phyloP scores from a whole-genome alignment of 441 rosid genomes.

The Croton setiger region DNA sequence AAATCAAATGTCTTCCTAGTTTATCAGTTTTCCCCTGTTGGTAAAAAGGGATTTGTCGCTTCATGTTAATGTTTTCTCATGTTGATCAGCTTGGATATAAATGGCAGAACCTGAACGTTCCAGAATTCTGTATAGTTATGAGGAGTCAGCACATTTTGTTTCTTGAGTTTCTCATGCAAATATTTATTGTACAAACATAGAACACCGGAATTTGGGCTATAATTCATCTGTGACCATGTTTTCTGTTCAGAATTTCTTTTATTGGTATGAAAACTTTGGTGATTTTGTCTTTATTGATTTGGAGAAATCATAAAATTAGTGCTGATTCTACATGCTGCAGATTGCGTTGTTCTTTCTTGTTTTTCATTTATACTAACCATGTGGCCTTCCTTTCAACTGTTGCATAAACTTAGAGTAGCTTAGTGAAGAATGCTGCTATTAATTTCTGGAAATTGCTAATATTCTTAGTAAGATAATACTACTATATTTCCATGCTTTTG shows the following conservation, averaged over 20 bases:
- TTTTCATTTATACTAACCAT: neutral
- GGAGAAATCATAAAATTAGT: neutral
- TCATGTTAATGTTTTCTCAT: neutral
- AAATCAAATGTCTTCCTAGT: neutral
- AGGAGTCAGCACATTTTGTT: neutral
- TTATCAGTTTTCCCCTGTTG: neutral
- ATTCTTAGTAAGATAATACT: slow-evolving; percentile 15
- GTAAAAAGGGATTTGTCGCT: neutral
- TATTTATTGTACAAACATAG: neutral
- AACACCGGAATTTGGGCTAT: neutral
- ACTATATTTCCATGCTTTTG: slow-evolving; percentile 21
- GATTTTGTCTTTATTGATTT: neutral
- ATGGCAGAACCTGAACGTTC: neutral
- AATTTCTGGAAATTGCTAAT: slow-evolving; percentile 12
- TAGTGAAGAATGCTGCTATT: slow-evolving; percentile 9
- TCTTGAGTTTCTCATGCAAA: neutral
- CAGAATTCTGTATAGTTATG: neutral
- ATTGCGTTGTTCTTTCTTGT: neutral
- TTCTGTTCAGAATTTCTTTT: neutral
- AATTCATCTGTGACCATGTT: neutral
- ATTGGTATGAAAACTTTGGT: neutral
- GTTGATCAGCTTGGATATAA: neutral
- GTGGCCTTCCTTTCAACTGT: neutral
- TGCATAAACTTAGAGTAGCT: neutral
- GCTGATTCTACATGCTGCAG: neutral